Conservation (phyloP, 2,329 filamentous ascomycete genomes). For the Colletotrichum aenigma region DNA sequence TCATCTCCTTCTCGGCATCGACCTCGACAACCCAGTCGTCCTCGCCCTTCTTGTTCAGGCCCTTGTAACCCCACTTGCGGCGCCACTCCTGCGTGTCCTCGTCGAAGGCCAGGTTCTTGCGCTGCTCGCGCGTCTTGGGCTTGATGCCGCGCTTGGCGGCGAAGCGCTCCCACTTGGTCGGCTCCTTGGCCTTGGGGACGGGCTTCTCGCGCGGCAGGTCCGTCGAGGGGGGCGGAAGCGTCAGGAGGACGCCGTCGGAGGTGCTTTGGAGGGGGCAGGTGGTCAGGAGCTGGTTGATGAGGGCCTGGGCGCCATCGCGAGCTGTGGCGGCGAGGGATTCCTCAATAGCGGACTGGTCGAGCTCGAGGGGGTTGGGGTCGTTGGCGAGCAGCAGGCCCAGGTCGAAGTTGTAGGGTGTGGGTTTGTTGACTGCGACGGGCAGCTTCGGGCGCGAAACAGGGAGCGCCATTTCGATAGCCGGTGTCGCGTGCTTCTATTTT, state of each 20-base stretch:
- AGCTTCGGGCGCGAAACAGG: slow-evolving; percentile 50
- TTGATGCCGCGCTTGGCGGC: slow-evolving; percentile 97
- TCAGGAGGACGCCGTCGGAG: slow-evolving; percentile 74
- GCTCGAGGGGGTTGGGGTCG: slow-evolving; percentile 82
- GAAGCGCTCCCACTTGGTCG: slow-evolving; percentile 96
- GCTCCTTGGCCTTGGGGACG: slow-evolving; percentile 78
- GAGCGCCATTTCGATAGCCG: slow-evolving; percentile 35
- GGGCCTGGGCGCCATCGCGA: slow-evolving; percentile 86
- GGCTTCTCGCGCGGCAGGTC: slow-evolving; percentile 89
- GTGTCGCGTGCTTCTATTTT: not conserved
- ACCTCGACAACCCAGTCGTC: slow-evolving; percentile 93
- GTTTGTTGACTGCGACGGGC: slow-evolving; percentile 74
- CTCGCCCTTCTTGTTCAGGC: slow-evolving; percentile 83
- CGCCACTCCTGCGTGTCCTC: slow-evolving; percentile 87
- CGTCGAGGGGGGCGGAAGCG: slow-evolving; percentile 73
- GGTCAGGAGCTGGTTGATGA: slow-evolving; percentile 93
- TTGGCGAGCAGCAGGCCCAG: slow-evolving; percentile 85
- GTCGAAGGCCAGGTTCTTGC: slow-evolving; percentile 79
- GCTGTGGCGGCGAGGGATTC: slow-evolving; percentile 73
- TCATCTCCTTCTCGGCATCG: slow-evolving; percentile 73
- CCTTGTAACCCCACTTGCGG: slow-evolving; percentile 94
- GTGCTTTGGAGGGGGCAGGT: slow-evolving; percentile 81
- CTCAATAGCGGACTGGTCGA: slow-evolving; percentile 63
- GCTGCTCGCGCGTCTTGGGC: slow-evolving; percentile 80
- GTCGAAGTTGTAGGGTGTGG: slow-evolving; percentile 91